A percentile compares a stretch with the other conserved stretches of the same genome.
These are phyloP conservation scores for Wickerhamiella lipophila DNA, from an alignment of 805 yeast species.

Conservation along the genomic window DNA sequence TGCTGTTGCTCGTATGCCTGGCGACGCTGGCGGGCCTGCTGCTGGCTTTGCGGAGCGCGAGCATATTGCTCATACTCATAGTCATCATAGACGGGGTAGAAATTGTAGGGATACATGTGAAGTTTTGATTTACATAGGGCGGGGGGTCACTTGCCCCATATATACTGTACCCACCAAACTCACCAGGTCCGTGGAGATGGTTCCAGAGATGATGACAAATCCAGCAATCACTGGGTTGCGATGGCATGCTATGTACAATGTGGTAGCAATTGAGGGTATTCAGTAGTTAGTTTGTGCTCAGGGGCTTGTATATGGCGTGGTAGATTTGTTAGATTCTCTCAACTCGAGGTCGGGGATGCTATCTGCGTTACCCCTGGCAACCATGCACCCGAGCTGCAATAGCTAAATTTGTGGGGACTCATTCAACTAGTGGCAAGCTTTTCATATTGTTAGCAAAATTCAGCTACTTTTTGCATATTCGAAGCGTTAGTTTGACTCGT, in stretches of 20 bases:
- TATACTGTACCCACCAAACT: neutral
- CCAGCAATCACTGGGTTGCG: neutral
- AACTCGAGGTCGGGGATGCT: too few relatives aligned
- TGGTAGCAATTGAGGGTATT: too few relatives aligned
- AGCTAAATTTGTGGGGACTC: neutral
- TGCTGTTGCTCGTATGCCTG: conserved; percentile 8
- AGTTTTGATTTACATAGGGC: neutral
- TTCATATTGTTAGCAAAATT: too few relatives aligned
- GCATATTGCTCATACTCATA: neutral
- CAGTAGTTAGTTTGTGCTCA: too few relatives aligned
- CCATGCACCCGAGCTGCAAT: neutral
- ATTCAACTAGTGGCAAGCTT: too few relatives aligned
- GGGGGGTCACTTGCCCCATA: neutral
- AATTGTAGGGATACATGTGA: conserved; percentile 1
- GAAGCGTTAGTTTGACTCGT: too few relatives aligned
- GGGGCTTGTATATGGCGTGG: too few relatives aligned
- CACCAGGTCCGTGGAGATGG: conserved; percentile 8
- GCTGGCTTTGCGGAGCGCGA: neutral
- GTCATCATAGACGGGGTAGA: neutral
- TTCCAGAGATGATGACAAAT: conserved; percentile 6
- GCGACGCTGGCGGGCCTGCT: neutral
- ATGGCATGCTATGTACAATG: neutral
- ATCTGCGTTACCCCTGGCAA: neutral
- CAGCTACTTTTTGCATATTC: too few relatives aligned
- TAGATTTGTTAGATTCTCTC: too few relatives aligned